Evolutionary conservation across 306 rosid genomes (phyloP), one percentile per base, ranked within the genome.

Genomic region (Lagenaria siceraria): DNA sequence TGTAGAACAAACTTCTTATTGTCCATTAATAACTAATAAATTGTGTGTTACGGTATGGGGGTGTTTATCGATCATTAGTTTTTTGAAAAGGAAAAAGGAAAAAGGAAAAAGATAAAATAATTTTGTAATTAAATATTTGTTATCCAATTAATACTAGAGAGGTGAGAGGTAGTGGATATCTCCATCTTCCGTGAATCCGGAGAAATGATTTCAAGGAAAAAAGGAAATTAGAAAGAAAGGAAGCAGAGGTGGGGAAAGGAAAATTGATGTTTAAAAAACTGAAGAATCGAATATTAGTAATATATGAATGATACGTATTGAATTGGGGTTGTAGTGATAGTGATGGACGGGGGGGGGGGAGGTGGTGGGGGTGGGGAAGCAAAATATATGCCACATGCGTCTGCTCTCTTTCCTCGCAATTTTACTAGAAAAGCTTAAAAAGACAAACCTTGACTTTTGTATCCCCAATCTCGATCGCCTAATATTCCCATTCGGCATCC

Each of bases 391-490:
- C 25, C 52, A 66, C 73, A 66, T 38, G 73, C 29, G 0, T 66
- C 24, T 38, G 31, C 52, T 52, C 74, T 29, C 52, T 15, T 63
- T 31, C 71, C 43, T 64, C 33, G 11, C 68, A 61, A 62, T 31
- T 62, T 62, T 14, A 62, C 42, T 29, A 4, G 3, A 14, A 29
- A 29, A 62, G 69, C 69, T 51, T 51, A 2, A 11, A 68, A 68
- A 40, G 10, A 40, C 53, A 40, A 68, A 68, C 19, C 74, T 42
- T 68, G 74, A 68, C 74, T 68, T 68, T 68, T 68, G 74, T 21
- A 54, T 24, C 5, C 74, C 54, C 31, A 68, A 66, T 66, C 27
- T 5, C 51, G 10, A 64, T 43, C 1, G 17, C 52, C 52, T 46
- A 46, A 46, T 12, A 46, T 46, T 46, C 52, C 52, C 5, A 46